phyloP scores from a whole-genome alignment of 768 basidiomycete species.

The Hericium coralloides region DNA sequence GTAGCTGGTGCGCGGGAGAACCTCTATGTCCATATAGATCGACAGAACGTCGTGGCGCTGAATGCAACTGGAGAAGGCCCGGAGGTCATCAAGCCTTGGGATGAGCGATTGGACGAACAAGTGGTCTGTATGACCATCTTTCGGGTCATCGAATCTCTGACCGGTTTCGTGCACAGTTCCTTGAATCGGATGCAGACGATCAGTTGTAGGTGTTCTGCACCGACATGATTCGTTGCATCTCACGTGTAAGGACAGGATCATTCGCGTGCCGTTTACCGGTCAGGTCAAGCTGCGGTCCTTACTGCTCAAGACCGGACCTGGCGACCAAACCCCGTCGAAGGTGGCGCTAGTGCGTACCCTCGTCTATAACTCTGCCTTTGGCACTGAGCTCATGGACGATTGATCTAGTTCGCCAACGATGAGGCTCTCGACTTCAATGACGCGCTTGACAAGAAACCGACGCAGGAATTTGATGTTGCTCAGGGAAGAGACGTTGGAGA shows the following conservation, averaged over 20 bases:
- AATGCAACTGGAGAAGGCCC: conserved; percentile 49
- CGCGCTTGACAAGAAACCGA: conserved; percentile 45
- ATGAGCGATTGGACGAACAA: conserved; percentile 61
- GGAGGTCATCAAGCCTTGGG: conserved; percentile 81
- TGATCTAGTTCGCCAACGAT: conserved; percentile 60
- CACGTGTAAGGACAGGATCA: conserved; percentile 40
- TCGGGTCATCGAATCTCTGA: background rate
- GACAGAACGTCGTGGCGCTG: conserved; percentile 69
- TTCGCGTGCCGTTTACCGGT: conserved; percentile 82
- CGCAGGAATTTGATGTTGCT: conserved; percentile 67
- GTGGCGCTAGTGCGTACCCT: conserved; percentile 51
- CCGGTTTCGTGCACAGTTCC: conserved; percentile 36
- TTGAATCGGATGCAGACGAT: conserved; percentile 90
- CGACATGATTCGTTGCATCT: background rate
- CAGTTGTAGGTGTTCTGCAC: conserved; percentile 48
- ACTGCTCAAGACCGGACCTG: conserved; percentile 78
- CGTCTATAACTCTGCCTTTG: background rate
- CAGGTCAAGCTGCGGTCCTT: conserved; percentile 78
- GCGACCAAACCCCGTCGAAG: conserved; percentile 65
- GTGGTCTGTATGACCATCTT: conserved; percentile 33
- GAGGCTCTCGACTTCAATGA: conserved; percentile 80
- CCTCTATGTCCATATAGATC: conserved; percentile 69
- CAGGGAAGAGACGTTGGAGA: conserved; percentile 74
- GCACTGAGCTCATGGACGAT: background rate
- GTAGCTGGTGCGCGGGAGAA: conserved; percentile 54